Evolutionary conservation across 371 early-diverging fungal genomes (phyloP).

Genomic region (Haplosporangium sp.): DNA sequence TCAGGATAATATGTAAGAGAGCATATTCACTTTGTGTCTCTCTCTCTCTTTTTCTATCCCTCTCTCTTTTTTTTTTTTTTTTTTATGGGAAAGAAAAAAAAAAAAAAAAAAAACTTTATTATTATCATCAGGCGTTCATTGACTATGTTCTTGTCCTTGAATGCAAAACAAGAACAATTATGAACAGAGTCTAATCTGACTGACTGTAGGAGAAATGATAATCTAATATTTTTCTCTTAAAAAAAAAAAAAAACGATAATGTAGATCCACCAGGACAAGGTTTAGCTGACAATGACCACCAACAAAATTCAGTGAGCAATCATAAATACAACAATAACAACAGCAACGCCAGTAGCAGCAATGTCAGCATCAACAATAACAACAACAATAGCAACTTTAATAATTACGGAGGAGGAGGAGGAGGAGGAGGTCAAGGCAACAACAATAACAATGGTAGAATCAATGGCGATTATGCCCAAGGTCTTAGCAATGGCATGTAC

Average conservation of each 20-base stretch:
- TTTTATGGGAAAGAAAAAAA: no score
- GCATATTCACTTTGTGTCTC: background rate
- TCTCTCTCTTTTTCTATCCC: no score
- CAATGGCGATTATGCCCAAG: conserved; percentile 5
- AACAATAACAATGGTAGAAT: no score
- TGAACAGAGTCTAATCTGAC: background rate
- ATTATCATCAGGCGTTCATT: no score
- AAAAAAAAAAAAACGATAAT: background rate
- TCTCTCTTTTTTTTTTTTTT: no score
- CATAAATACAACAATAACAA: background rate
- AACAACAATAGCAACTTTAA: background rate
- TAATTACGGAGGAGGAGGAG: conserved; percentile 59
- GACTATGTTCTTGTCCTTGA: no score
- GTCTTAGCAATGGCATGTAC: conserved; percentile 15
- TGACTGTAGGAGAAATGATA: background rate
- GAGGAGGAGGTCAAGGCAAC: background rate
- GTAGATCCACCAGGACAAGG: conserved; percentile 3
- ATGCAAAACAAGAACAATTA: background rate
- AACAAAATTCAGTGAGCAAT: background rate
- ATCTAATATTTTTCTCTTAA: background rate
- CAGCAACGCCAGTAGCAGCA: background rate
- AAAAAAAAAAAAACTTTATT: no score
- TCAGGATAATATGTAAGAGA: background rate
- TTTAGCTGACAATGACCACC: background rate
- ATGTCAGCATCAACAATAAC: background rate